Percentiles rank a stretch among this genome's conserved stretches.
Evolutionary conservation across 78 protist species (phyloP).

Genomic region (Emiliania huxleyi): DNA sequence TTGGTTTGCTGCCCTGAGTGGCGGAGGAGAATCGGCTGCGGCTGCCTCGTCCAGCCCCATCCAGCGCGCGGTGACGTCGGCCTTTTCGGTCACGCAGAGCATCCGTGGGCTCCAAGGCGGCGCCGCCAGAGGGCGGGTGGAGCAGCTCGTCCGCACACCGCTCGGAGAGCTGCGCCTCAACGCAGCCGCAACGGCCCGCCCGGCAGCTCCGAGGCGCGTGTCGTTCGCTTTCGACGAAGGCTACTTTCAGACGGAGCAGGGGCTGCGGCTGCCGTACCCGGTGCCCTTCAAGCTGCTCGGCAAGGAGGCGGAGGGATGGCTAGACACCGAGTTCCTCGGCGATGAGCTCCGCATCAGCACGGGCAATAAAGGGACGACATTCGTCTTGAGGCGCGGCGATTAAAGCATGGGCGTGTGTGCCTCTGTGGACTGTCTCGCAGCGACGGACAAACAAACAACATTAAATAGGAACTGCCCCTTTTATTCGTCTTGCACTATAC

Average conservation of each 20-base stretch:
- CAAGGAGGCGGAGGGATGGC: background rate
- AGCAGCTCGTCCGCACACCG: background rate
- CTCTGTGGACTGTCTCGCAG: too few relatives aligned
- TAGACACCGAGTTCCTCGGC: background rate
- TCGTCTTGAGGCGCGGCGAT: background rate
- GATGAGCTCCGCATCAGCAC: background rate
- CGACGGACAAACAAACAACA: too few relatives aligned
- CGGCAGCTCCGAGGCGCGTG: background rate
- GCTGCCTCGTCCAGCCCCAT: background rate
- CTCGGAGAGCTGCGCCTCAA: background rate
- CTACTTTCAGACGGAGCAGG: too few relatives aligned
- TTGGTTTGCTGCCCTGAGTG: background rate
- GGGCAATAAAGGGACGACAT: background rate
- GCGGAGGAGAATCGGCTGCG: background rate
- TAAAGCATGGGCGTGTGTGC: background rate
- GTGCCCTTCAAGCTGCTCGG: background rate
- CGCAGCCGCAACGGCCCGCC: background rate
- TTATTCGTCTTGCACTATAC: too few relatives aligned
- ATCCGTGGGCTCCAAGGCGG: background rate
- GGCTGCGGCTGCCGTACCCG: background rate
- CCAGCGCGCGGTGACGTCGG: background rate
- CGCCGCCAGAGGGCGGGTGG: background rate
- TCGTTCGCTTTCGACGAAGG: background rate
- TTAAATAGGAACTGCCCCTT: too few relatives aligned
- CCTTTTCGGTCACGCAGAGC: background rate